These are phyloP conservation scores for Wickerhamomyces sp. DNA, from an alignment of 1,139 yeast genomes.

Conservation along the genomic window DNA sequence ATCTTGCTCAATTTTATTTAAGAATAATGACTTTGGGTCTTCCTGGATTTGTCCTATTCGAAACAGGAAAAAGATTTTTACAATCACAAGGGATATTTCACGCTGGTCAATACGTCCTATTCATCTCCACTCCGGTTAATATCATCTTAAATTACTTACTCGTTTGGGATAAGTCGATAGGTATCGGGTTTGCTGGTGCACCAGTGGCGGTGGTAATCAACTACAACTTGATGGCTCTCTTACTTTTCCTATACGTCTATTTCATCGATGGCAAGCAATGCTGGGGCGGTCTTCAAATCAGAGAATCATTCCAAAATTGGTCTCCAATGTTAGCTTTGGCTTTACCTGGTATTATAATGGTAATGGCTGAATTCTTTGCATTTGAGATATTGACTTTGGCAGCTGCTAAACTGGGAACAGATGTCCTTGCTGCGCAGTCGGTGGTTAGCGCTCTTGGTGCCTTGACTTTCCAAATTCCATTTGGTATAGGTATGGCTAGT, in stretches of 20 bases:
- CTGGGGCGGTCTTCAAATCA: conserved; percentile 32
- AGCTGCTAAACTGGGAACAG: conserved; percentile 37
- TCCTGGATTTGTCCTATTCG: conserved; percentile 37
- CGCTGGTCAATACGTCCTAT: conserved; percentile 36
- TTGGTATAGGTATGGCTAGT: conserved; percentile 36
- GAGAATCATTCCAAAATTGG: conserved; percentile 29
- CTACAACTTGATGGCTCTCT: conserved; percentile 32
- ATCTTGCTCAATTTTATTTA: conserved; percentile 31
- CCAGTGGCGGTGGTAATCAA: conserved; percentile 35
- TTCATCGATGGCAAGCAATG: conserved; percentile 40
- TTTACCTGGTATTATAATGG: conserved; percentile 38
- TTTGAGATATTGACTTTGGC: conserved; percentile 37
- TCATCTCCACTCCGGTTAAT: conserved; percentile 35
- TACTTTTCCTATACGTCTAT: conserved; percentile 26
- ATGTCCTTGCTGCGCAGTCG: conserved; percentile 37
- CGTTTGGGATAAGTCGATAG: conserved; percentile 30
- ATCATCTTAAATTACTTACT: conserved; percentile 30
- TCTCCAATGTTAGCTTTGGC: conserved; percentile 32
- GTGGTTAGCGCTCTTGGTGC: conserved; percentile 36
- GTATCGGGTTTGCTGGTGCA: conserved; percentile 38
- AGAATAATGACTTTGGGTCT: conserved; percentile 31
- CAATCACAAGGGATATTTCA: conserved; percentile 38
- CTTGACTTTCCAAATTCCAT: conserved; percentile 36
- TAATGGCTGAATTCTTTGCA: conserved; percentile 38
- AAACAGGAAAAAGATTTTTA: conserved; percentile 37